phyloP scores from a whole-genome alignment of 2,329 filamentous ascomycete species.

The Parastagonospora nodorum region DNA sequence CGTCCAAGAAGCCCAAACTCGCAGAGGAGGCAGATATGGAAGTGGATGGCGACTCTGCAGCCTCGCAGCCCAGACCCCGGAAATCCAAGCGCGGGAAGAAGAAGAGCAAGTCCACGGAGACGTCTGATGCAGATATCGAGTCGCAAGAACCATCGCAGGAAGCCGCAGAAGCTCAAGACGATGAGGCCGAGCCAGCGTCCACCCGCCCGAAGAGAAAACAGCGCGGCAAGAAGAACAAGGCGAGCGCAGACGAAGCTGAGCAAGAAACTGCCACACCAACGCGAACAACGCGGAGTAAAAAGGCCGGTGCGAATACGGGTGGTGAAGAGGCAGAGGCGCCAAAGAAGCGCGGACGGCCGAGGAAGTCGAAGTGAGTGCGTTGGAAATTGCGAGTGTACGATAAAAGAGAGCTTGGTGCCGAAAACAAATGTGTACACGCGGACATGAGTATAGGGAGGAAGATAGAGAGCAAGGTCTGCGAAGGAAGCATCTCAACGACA shows the following conservation, averaged over 20 bases:
- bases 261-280: constrained; percentile 2
- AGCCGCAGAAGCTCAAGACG: too few relatives aligned
- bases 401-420: background rate
- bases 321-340: constrained; percentile 10
- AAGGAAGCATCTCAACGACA: too few relatives aligned
- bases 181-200: background rate
- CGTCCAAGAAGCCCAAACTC: constrained; percentile 14
- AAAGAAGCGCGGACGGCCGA: constrained; percentile 4
- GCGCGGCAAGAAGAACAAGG: constrained; percentile 1
- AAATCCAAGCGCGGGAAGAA: background rate
- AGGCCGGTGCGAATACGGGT: background rate
- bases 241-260: background rate
- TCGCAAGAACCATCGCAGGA: background rate
- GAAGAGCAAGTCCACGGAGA: constrained; percentile 1
- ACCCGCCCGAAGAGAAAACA: constrained; percentile 7
- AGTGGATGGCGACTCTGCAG: constrained; percentile 4
- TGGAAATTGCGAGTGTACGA: background rate
- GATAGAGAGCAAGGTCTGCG: too few relatives aligned
- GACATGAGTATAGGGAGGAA: too few relatives aligned
- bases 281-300: constrained; percentile 26
- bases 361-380: constrained; percentile 9
- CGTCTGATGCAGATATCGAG: background rate
- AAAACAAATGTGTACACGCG: too few relatives aligned
- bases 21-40: constrained; percentile 12
- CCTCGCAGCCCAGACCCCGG: constrained; percentile 1